These are phyloP conservation scores for Sporothrix protearum DNA, from an alignment of 2,329 filamentous ascomycete species.

Conservation along the genomic window DNA sequence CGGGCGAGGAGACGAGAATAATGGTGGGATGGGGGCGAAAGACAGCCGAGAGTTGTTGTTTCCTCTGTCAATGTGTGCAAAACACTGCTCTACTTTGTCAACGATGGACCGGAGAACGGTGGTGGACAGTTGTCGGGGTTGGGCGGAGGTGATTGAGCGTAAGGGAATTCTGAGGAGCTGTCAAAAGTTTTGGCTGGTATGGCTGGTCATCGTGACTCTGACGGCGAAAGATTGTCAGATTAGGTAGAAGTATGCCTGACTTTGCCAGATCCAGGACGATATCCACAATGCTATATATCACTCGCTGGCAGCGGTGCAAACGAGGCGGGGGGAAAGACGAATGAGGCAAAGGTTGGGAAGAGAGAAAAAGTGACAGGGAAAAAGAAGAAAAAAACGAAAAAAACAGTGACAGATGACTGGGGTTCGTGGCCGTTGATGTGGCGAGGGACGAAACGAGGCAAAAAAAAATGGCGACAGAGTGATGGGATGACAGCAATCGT, in stretches of 20 bases:
- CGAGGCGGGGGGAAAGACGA: background rate
- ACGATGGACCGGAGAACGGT: background rate
- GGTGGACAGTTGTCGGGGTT: background rate
- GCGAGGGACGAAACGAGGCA: background rate
- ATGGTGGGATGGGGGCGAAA: background rate
- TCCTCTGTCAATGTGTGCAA: background rate
- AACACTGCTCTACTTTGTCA: background rate
- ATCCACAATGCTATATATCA: conserved; percentile 7
- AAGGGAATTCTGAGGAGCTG: background rate
- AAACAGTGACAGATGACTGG: background rate
- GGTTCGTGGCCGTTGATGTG: background rate
- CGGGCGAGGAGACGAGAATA: background rate
- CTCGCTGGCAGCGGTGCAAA: background rate
- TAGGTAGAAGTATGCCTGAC: background rate
- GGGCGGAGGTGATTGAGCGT: background rate
- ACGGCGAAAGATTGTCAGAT: background rate
- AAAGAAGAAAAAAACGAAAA: background rate
- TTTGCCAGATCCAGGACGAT: background rate
- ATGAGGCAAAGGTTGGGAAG: background rate
- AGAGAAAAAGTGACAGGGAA: no score
- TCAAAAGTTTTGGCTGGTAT: background rate
- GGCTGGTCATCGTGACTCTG: background rate
- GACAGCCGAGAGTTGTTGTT: background rate
- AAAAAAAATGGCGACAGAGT: background rate
- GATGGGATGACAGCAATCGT: background rate